phyloP scores from a whole-genome alignment of 179 eudicot genomes.

The Kewa caespitosa region DNA sequence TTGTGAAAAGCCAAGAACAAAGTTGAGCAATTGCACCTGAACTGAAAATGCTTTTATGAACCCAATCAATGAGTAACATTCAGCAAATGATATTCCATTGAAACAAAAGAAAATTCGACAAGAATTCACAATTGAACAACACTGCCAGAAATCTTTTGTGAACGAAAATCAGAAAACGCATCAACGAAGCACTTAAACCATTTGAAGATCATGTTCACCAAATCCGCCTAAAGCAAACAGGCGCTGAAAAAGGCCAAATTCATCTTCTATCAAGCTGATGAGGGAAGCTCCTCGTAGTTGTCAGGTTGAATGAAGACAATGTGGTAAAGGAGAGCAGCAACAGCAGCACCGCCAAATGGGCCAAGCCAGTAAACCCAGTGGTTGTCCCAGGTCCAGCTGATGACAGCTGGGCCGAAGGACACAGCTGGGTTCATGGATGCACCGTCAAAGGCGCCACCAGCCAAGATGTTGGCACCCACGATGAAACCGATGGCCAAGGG shows the following conservation, averaged over 20 bases:
- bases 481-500: conserved; percentile 64
- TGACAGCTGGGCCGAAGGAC: conserved; percentile 65
- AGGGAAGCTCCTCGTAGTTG: conserved; percentile 53
- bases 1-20: too few relatives aligned
- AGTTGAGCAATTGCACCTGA: too few relatives aligned
- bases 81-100: conserved; percentile 18
- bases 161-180: neutral
- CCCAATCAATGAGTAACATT: neutral
- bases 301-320: conserved; percentile 41
- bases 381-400: conserved; percentile 65
- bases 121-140: conserved; percentile 37
- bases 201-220: conserved; percentile 20
- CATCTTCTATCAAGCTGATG: conserved; percentile 26
- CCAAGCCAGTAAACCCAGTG: conserved; percentile 74
- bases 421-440: conserved; percentile 78
- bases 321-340: conserved; percentile 51
- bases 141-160: conserved; percentile 14
- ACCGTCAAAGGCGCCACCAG: conserved; percentile 66
- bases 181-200: conserved; percentile 20
- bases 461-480: conserved; percentile 65
- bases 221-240: conserved; percentile 23
- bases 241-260: neutral
- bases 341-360: conserved; percentile 51
- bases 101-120: conserved; percentile 22
- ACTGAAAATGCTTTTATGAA: neutral